Evolutionary conservation across 2,329 filamentous ascomycete genomes (phyloP).

Genomic region (Phialophora chinensis): DNA sequence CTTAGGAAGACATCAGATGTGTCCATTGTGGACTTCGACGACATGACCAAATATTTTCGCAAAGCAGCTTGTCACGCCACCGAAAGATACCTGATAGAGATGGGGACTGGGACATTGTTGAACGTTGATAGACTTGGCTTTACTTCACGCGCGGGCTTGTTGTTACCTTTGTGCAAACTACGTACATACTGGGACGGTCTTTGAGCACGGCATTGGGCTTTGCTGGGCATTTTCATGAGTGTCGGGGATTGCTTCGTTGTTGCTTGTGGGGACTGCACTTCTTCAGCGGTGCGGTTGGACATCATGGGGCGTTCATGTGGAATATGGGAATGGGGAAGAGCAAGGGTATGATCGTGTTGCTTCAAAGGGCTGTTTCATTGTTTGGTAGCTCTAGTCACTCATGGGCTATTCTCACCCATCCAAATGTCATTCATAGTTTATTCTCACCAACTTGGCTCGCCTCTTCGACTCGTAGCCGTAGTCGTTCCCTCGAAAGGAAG

Average conservation of each 20-base stretch:
- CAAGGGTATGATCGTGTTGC: background rate
- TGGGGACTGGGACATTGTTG: constrained; percentile 16
- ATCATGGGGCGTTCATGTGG: constrained; percentile 4
- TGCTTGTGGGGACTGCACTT: constrained; percentile 2
- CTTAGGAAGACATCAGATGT: constrained; percentile 10
- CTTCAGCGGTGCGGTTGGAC: background rate
- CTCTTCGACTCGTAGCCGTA: too few relatives aligned
- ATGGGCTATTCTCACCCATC: constrained; percentile 9
- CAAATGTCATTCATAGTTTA: constrained; percentile 25
- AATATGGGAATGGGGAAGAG: constrained; percentile 1
- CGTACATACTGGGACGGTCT: constrained; percentile 25
- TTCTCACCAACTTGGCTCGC: background rate
- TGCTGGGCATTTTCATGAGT: constrained; percentile 34
- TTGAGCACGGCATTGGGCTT: constrained; percentile 13
- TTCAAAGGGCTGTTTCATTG: constrained; percentile 1
- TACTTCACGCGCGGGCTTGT: constrained; percentile 11
- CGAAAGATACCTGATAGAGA: constrained; percentile 29
- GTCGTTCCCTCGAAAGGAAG: too few relatives aligned
- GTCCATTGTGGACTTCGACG: constrained; percentile 12
- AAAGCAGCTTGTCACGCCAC: constrained; percentile 23
- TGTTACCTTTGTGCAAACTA: constrained; percentile 16
- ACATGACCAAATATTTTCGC: constrained; percentile 14
- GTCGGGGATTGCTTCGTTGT: constrained; percentile 19
- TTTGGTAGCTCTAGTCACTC: constrained; percentile 5
- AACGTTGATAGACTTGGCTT: constrained; percentile 22